phyloP scores from a whole-genome alignment of 441 rosid species.

The Populus hybrid region DNA sequence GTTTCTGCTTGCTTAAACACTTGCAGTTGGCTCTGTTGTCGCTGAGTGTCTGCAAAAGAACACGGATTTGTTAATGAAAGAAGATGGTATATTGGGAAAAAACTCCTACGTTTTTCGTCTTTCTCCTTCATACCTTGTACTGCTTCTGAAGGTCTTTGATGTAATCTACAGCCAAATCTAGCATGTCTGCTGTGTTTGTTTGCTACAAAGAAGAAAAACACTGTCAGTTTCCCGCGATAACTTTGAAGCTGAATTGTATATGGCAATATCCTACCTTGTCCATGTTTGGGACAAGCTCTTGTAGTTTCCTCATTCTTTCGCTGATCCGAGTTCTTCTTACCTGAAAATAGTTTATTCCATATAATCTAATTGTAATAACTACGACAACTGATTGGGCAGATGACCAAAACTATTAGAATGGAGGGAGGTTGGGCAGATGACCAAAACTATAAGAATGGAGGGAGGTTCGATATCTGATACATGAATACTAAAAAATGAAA shows the following conservation, averaged over 20 bases:
- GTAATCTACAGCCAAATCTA: conserved; percentile 47
- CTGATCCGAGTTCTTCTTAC: conserved; percentile 38
- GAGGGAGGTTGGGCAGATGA: too few species aligned
- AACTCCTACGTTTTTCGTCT: neutral
- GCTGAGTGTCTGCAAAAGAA: conserved; percentile 42
- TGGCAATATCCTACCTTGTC: conserved; percentile 25
- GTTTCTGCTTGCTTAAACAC: conserved; percentile 40
- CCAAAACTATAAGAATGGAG: too few species aligned
- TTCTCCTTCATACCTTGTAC: conserved; percentile 35
- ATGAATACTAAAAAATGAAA: neutral
- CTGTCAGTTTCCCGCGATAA: neutral
- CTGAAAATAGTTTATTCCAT: conserved; percentile 8
- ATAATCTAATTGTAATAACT: neutral
- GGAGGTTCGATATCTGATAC: neutral
- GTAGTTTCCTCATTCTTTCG: conserved; percentile 36
- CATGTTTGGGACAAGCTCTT: conserved; percentile 39
- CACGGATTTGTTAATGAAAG: neutral
- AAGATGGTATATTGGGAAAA: neutral
- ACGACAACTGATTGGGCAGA: neutral
- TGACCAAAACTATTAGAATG: too few species aligned
- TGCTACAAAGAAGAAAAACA: conserved; percentile 32
- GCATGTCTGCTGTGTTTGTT: conserved; percentile 51
- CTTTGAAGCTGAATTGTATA: neutral
- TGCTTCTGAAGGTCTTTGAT: conserved; percentile 48
- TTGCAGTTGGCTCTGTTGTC: conserved; percentile 54